Conservation (phyloP, 306 rosid genomes). For the Rubus parviflorus region DNA sequence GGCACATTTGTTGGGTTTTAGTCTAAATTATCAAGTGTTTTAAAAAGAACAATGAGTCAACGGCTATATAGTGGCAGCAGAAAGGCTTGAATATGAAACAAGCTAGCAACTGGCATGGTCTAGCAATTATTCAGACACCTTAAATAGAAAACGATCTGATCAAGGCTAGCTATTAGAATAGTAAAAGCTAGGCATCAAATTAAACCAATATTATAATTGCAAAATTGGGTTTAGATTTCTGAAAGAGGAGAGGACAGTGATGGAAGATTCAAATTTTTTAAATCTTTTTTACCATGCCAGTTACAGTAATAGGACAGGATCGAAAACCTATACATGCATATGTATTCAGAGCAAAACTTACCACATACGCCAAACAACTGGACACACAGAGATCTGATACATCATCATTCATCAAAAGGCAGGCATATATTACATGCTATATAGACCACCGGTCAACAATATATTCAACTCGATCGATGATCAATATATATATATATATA, state of each 20-base stretch:
- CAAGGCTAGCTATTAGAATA: not conserved
- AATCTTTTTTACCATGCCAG: not conserved
- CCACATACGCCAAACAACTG: conserved; percentile 5
- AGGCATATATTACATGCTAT: not conserved
- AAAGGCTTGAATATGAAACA: not conserved
- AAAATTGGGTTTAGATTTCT: not conserved
- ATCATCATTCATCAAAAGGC: not conserved
- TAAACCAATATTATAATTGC: not conserved
- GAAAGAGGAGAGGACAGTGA: conserved; percentile 3
- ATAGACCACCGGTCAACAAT: not conserved
- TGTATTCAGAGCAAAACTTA: not conserved
- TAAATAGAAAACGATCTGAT: not conserved
- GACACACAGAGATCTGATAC: not conserved
- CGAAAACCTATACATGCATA: not conserved
- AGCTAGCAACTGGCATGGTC: not conserved
- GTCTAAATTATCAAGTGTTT: not conserved
- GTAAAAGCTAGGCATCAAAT: not conserved
- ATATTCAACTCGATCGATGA: not conserved
- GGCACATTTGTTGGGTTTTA: not conserved
- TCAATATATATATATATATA: no score
- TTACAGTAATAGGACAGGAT: conserved; percentile 8
- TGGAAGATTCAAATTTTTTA: conserved; percentile 2
- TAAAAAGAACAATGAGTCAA: not conserved
- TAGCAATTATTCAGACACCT: conserved; percentile 3
- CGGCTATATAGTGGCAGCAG: not conserved